Evolutionary conservation across 179 eudicot genomes (phyloP), one percentile per base, ranked within the genome.

Genomic region (Pouteria campechiana): DNA sequence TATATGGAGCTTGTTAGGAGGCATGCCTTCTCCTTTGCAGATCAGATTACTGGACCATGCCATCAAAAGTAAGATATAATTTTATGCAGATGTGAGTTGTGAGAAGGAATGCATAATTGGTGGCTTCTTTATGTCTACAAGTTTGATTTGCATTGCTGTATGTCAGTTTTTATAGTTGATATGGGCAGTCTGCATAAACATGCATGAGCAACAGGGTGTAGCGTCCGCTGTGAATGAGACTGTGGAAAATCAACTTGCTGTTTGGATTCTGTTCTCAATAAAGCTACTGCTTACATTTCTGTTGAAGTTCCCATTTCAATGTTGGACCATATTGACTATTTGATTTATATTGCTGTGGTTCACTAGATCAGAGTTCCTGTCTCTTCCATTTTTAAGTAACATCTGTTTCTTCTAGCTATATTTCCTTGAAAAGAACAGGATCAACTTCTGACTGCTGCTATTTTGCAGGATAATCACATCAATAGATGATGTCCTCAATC

Each of bases 1-100:
- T 89, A 84, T 46, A 58, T 89, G 93, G 97, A 89, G 55, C 83
- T 89, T 29, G 36, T 89, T 40, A 85, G 68, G 40, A 63, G 68
- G 43, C 65, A 89, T 46, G 74, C 68, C 43, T 76, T 85, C 50
- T 52, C 61, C 32, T 67, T 78, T 34, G 68, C 74, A 51, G 44
- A 66, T 50, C 74, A 69, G 24, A 46, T 73, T 20, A 56, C 52
- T 33, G 65, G 34, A 39, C 63, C 72, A n/a, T 48, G 72, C 39
- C 62, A 69, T 70, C 72, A 68, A 13, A 55, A 67, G 97, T 89
- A 58, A 73, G 93, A 69, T 60, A 20, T 46, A 45, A 7, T 11
- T 32, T 15, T 55, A 16, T 2, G 25, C 16, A 46, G 9, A 3
- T 15, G 17, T 17, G 22, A 40, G 14, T 42, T 24, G 10, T 48